These are phyloP conservation scores for Podospora sp. DNA, from an alignment of 495 filamentous ascomycete species.

Conservation along the genomic window DNA sequence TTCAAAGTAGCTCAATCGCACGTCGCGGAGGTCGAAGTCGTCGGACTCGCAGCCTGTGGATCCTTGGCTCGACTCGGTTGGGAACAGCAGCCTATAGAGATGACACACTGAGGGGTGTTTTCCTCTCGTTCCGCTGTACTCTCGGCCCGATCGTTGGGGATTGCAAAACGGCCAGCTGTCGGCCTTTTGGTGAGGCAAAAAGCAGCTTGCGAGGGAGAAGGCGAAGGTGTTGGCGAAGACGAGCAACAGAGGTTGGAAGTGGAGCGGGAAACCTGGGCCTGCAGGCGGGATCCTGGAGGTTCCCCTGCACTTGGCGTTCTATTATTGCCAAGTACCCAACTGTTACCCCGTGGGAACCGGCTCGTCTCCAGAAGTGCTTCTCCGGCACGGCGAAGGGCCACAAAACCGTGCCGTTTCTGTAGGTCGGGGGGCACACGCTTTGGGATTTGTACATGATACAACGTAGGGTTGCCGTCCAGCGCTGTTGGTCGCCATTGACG, in stretches of 20 bases:
- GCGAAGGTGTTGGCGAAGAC: slow-evolving; percentile 12
- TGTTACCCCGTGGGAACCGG: slow-evolving; percentile 23
- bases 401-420: not conserved
- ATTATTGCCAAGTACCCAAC: slow-evolving; percentile 29
- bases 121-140: not conserved
- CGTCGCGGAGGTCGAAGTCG: not conserved
- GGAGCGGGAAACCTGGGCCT: slow-evolving; percentile 14
- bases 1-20: slow-evolving; percentile 9
- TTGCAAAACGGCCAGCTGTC: not conserved
- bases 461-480: not conserved
- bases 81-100: not conserved
- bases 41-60: not conserved
- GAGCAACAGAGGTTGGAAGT: slow-evolving; percentile 22
- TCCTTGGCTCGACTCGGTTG: not conserved
- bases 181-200: not conserved
- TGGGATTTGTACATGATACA: slow-evolving; percentile 2
- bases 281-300: slow-evolving; percentile 25
- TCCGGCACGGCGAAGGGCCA: not conserved
- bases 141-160: not conserved
- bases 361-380: slow-evolving; percentile 34
- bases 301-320: slow-evolving; percentile 22
- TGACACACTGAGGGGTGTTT: not conserved
- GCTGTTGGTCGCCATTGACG: slow-evolving; percentile 1
- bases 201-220: not conserved
- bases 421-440: not conserved